A percentile compares a stretch with the other conserved stretches of the same genome.
phyloP scores from a whole-genome alignment of 2,329 filamentous ascomycete species.

The Mollisia scopiformis region DNA sequence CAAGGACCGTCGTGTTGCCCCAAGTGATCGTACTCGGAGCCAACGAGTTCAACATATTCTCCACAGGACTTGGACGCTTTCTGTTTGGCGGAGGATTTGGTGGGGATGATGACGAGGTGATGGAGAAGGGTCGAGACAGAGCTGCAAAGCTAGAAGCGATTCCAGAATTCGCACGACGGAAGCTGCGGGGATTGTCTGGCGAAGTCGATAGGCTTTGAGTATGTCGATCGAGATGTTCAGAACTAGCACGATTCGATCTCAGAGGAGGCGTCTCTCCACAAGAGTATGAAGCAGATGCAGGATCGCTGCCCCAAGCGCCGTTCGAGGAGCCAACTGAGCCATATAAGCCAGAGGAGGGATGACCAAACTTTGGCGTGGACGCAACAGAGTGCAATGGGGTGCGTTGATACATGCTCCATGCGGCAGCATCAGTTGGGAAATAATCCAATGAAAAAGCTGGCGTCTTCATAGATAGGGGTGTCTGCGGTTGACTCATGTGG shows the following conservation, averaged over 20 bases:
- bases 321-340: slow-evolving; percentile 62
- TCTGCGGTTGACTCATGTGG: slow-evolving; percentile 59
- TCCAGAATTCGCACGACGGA: slow-evolving; percentile 57
- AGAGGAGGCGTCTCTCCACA: slow-evolving; percentile 62
- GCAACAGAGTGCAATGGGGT: slow-evolving; percentile 57
- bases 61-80: slow-evolving; percentile 65
- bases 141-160: slow-evolving; percentile 58
- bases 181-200: slow-evolving; percentile 53
- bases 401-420: slow-evolving; percentile 55
- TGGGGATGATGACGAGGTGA: slow-evolving; percentile 45
- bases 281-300: slow-evolving; percentile 60
- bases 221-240: slow-evolving; percentile 48
- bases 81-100: slow-evolving; percentile 44
- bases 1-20: slow-evolving; percentile 41
- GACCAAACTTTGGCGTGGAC: slow-evolving; percentile 59
- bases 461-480: slow-evolving; percentile 66
- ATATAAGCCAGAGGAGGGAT: slow-evolving; percentile 57
- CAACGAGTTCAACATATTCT: slow-evolving; percentile 59
- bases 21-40: slow-evolving; percentile 45
- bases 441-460: slow-evolving; percentile 70
- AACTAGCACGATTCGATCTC: slow-evolving; percentile 49
- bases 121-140: slow-evolving; percentile 47
- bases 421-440: slow-evolving; percentile 60
- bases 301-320: slow-evolving; percentile 53
- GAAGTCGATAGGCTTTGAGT: slow-evolving; percentile 62